Evolutionary conservation across 768 basidiomycete species (phyloP).

Genomic region (Auriculariales sp.): DNA sequence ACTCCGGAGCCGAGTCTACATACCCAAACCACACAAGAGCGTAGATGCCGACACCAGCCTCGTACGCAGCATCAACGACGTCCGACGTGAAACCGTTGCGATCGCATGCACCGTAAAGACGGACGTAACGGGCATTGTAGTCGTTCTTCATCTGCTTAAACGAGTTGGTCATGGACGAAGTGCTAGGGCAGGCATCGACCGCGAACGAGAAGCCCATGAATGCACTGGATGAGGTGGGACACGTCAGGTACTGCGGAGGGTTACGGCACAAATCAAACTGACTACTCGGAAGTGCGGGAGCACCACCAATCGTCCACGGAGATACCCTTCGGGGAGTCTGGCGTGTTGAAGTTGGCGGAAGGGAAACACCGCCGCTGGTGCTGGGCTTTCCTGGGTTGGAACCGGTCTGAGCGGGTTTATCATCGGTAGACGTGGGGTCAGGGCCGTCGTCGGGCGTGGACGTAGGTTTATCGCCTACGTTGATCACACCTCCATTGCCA

Average conservation of each 20-base stretch:
- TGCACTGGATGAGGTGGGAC: no score
- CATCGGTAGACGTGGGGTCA: no score
- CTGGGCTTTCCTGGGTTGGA: neutral
- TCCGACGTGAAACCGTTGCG: neutral
- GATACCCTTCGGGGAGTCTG: neutral
- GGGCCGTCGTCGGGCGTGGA: no score
- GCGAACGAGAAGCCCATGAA: neutral
- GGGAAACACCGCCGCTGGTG: neutral
- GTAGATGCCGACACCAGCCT: slow-evolving; percentile 2
- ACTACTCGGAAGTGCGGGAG: neutral
- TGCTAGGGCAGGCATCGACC: neutral
- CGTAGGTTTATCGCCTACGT: no score
- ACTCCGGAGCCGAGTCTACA: neutral
- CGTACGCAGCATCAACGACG: slow-evolving; percentile 4
- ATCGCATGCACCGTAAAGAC: slow-evolving; percentile 7
- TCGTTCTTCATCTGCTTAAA: slow-evolving; percentile 4
- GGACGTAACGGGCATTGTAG: slow-evolving; percentile 7
- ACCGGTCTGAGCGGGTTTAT: no score
- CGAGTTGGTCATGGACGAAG: neutral
- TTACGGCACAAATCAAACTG: no score
- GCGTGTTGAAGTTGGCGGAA: neutral
- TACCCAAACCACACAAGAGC: slow-evolving; percentile 1
- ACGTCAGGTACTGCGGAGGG: no score
- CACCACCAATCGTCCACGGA: neutral
- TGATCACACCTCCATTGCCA: no score